Evolutionary conservation across 1,284 basidiomycete species (phyloP), one percentile per base, ranked within the genome.

Genomic region (Boletus austroedulis): DNA sequence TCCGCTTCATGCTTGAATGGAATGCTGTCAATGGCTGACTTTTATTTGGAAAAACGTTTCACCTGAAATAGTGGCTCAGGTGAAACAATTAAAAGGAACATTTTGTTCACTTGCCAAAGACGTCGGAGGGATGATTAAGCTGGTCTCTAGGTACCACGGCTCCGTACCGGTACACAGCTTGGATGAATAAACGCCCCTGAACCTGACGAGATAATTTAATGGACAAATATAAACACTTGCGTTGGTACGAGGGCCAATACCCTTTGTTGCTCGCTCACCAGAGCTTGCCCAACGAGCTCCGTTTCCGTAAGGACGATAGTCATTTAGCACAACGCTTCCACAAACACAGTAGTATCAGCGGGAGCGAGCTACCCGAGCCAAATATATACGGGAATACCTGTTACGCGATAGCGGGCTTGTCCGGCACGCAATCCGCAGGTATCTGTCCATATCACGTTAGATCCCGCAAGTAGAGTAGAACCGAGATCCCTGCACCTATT

Each of bases 321-420:
- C 53, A 53, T 51, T 45, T 61, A 23, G 48, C 57, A 34, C 24
- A 49, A 23, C 43, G 21, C 38, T 53, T 58, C 38, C 53, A 31
- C 57, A 46, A 62, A 62, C 41, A 45, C 54, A 28, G 56, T 53
- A 38, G 53, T 49, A 19, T 62, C 49, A 21, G 57, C 58, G 48
- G 54, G 46, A 24, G 52, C 62, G 28, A 60, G 53, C 51, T 57
- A 28, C n/a, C 54, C 61, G 34, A 26, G 36, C 12, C 50, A 49
- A 11, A 63, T 62, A 32, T 34, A 44, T 51, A 47, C 56, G 29
- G 53, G 50, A 24, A 62, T 52, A n/a, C 44, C 55, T 31, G 60
- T 64, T 51, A 50, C 61, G 75, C 79, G 57, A 82, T 77, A 49
- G 69, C 72, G 28, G 79, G 48, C 68, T 77, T 78, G 17, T 57